Conservation (phyloP, 2,329 filamentous ascomycete species). For the Trichoderma sp. region DNA sequence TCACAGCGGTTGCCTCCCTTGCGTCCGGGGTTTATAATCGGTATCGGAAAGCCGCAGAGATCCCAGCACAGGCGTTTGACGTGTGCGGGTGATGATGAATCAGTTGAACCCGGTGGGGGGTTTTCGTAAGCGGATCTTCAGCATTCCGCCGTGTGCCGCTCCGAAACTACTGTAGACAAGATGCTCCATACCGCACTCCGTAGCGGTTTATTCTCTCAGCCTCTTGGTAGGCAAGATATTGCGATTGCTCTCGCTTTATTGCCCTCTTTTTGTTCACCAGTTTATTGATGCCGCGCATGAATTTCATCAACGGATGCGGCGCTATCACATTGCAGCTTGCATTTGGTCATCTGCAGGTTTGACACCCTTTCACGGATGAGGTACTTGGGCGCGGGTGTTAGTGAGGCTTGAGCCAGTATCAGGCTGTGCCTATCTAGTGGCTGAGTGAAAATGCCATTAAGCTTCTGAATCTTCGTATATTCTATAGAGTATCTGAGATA, state of each 20-base stretch:
- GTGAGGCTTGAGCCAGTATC: background rate
- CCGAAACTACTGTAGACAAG: background rate
- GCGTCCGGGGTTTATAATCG: background rate
- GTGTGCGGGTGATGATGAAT: background rate
- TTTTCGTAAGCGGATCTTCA: conserved; percentile 4
- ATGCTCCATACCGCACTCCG: background rate
- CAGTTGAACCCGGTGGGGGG: background rate
- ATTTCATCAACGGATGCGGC: background rate
- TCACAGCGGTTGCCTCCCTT: background rate
- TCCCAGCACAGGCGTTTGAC: background rate
- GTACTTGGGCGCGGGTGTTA: background rate
- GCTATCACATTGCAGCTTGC: background rate
- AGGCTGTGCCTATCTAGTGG: background rate
- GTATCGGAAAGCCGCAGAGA: background rate
- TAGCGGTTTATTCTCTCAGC: background rate
- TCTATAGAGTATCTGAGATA: background rate
- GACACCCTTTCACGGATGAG: background rate
- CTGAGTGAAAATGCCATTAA: background rate
- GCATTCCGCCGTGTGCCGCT: background rate
- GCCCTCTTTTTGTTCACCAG: background rate
- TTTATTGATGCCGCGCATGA: background rate
- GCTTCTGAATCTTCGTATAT: background rate
- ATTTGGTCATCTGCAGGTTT: background rate
- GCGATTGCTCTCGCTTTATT: background rate
- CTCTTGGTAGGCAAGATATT: background rate